Percentiles rank a stretch among this genome's conserved stretches.
These are phyloP conservation scores for Gaeumannomyces sp. DNA, from an alignment of 2,329 filamentous ascomycete species.

Conservation along the genomic window DNA sequence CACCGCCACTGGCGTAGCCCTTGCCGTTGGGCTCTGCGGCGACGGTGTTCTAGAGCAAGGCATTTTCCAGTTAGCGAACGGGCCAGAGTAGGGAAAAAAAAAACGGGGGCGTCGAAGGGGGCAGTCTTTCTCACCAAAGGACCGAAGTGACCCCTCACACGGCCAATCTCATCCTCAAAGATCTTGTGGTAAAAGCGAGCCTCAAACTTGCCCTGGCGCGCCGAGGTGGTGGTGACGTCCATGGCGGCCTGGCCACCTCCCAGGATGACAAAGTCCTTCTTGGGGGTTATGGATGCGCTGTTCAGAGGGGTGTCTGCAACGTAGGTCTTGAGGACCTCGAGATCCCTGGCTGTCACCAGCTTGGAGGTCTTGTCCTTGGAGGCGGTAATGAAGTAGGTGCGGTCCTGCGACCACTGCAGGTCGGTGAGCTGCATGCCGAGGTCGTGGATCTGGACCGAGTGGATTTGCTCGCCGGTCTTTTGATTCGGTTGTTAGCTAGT, in stretches of 20 bases:
- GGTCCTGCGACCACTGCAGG: slow-evolving; percentile 88
- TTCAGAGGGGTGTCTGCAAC: slow-evolving; percentile 90
- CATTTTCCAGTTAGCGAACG: not conserved
- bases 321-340: slow-evolving; percentile 91
- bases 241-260: slow-evolving; percentile 97
- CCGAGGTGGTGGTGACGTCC: slow-evolving; percentile 93
- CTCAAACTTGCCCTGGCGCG: slow-evolving; percentile 97
- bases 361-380: slow-evolving; percentile 98
- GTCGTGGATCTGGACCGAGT: slow-evolving; percentile 89
- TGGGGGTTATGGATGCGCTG: slow-evolving; percentile 86
- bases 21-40: slow-evolving; percentile 87
- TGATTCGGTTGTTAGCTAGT: not conserved
- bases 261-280: slow-evolving; percentile 97
- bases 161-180: slow-evolving; percentile 97
- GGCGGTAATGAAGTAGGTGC: slow-evolving; percentile 96
- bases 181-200: slow-evolving; percentile 99
- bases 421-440: slow-evolving; percentile 79
- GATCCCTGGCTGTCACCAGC: slow-evolving; percentile 79
- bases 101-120: slow-evolving; percentile 9
- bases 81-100: not conserved
- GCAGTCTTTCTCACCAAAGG: slow-evolving; percentile 49
- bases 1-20: slow-evolving; percentile 89
- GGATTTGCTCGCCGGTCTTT: slow-evolving; percentile 89
- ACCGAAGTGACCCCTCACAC: slow-evolving; percentile 95
- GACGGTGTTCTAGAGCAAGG: slow-evolving; percentile 67